Percentiles rank a stretch among this genome's conserved stretches.
Conservation (phyloP, 2,329 filamentous ascomycete species). For the Monilinia laxa region DNA sequence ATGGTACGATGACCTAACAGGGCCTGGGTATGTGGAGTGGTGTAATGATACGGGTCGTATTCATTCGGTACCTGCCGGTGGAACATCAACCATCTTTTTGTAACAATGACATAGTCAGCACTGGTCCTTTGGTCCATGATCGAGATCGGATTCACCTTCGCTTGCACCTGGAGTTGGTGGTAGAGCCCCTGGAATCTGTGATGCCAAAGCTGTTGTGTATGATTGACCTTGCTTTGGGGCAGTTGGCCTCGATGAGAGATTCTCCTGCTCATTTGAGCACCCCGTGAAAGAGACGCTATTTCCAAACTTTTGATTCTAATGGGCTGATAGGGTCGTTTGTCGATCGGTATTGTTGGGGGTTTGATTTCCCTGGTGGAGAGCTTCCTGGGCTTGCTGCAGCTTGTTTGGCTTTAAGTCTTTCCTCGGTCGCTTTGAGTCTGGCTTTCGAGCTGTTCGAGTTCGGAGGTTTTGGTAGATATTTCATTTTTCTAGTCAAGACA, state of each 20-base stretch:
- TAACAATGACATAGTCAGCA: constrained; percentile 31
- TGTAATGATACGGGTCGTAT: constrained; percentile 16
- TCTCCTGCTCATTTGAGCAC: not conserved
- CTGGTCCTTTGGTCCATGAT: constrained; percentile 27
- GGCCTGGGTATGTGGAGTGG: constrained; percentile 10
- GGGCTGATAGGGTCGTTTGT: constrained; percentile 10
- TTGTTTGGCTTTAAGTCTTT: constrained; percentile 56
- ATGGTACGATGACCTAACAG: constrained; percentile 4
- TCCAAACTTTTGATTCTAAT: constrained; percentile 20
- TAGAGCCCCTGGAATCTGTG: constrained; percentile 35
- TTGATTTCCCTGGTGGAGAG: not conserved
- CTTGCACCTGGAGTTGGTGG: constrained; percentile 41
- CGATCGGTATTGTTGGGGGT: not conserved
- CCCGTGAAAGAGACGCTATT: constrained; percentile 4
- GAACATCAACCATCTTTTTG: constrained; percentile 35
- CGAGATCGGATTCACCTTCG: constrained; percentile 41
- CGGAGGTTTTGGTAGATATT: constrained; percentile 69
- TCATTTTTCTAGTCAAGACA: constrained; percentile 62
- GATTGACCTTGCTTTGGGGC: constrained; percentile 12
- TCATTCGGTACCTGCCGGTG: constrained; percentile 21
- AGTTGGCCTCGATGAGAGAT: constrained; percentile 14
- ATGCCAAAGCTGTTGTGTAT: constrained; percentile 16
- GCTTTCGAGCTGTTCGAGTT: constrained; percentile 84
- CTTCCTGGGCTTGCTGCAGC: constrained; percentile 23
- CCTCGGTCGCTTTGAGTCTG: constrained; percentile 80